Evolutionary conservation across 805 yeast species (phyloP), one percentile per base, ranked within the genome.

Genomic region (Saturnispora halmiae): DNA sequence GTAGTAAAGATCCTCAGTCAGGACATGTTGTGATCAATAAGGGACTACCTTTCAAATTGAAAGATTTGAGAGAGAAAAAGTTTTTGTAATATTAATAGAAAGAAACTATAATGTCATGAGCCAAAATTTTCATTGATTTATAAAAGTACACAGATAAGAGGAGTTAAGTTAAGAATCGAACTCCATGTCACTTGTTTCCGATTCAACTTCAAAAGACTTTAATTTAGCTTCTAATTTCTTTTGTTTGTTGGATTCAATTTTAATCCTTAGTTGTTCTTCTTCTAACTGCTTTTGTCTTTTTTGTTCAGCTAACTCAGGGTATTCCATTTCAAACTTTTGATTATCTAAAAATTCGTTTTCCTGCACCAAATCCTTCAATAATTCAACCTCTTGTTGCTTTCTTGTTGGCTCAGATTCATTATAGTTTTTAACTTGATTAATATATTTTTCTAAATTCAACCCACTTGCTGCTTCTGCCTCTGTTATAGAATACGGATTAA

Each of bases 381-480:
- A 21, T 25, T 48, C 49, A 46, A 56, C 61, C 50, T 74, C 77
- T 58, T 70, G 67, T 22, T 52, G 55, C 38, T 57, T 53, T 46
- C 70, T 65, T 41, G 67, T 72, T 15, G 70, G 67, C 42, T 75
- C 77, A 36, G 69, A 63, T 25, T 66, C 56, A 53, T 63, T 65
- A 52, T 78, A 75, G 46, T 71, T 64, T 46, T 80, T 79, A 16
- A 81, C 88, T 38, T 75, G 68, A 40, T 69, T 66, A 52, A 80
- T 56, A 58, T 77, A 88, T 58, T 74, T 79, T 38, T 70, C 69
- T 53, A 90, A 65, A 56, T 85, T 80, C 14, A 72, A 65, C 3
- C 97, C 97, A 0, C 82, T 73, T 2, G 95, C 96, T 25, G 96
- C 95, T 53, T 86, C 87, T 30, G 94, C 80, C 55, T 90, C 97